Evolutionary conservation across 176 grass and related monocot genomes (phyloP), one percentile per base, ranked within the genome.

Genomic region (Phoenix roebelenii): DNA sequence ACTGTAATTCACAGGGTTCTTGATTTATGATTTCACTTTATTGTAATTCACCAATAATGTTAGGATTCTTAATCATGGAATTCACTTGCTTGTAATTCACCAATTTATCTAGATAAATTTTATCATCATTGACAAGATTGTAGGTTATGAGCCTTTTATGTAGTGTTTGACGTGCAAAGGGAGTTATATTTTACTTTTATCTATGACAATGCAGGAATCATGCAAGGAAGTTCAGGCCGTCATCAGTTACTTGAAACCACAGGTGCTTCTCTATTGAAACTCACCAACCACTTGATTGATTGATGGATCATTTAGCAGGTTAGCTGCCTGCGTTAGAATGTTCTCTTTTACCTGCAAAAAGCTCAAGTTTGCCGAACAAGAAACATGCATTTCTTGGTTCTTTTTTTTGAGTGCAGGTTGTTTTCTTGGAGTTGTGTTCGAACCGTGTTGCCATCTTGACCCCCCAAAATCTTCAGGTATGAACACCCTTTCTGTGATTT

Each of bases 391-490:
- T 39, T 10, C 32, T 39, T 12, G 32, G 32, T 39, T 12, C 7
- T 10, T 10, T 9, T 52, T 55, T 30, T 72, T 64, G 64, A 30
- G 57, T 85, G 48, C 61, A 98, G 93, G 87, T 58, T 64, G 87
- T 98, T 67, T 98, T 98, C 76, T 73, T 98, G 87, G 93, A 98
- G 71, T 70, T 98, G 30, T 98, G 93, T 59, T 14, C 64, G 7
- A 88, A 81, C 67, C 83, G 93, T 52, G 50, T 98, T 75, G 54
- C 82, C 53, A 88, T 98, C 67, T 72, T 98, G 73, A 75, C 69
- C 26, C 87, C 81, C 23, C 93, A 92, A 76, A 83, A 83, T 68
- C 70, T 88, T 75, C 73, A 92, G 87, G 93, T 92, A 77, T 72
- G 58, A 61, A 39, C 32, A 39, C 1, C 32, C 2, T 39, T 39